Evolutionary conservation across 306 rosid genomes (phyloP).

Genomic region (Acacia confusa): DNA sequence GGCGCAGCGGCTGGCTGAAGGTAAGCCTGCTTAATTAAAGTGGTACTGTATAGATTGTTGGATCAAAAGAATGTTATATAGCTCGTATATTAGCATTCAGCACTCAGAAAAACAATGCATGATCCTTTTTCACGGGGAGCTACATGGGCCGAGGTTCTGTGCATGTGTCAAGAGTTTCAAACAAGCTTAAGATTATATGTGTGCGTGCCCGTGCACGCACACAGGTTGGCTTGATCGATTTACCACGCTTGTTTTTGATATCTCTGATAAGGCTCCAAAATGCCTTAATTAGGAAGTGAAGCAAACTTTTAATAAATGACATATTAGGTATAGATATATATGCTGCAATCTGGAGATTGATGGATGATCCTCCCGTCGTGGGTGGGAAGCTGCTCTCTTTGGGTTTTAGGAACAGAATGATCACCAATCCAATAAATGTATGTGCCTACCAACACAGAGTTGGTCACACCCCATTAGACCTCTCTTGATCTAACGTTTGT

Average conservation of each 20-base stretch:
- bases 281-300: background rate
- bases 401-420: background rate
- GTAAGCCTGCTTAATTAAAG: background rate
- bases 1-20: background rate
- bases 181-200: background rate
- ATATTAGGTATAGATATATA: background rate
- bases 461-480: too few species aligned
- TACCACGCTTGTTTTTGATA: background rate
- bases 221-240: background rate
- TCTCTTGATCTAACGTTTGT: too few species aligned
- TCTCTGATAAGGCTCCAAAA: background rate
- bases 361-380: background rate
- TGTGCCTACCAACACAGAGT: too few species aligned
- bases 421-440: background rate
- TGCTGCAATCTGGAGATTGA: background rate
- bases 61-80: conserved; percentile 8
- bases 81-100: conserved; percentile 10
- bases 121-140: background rate
- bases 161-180: background rate
- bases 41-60: background rate
- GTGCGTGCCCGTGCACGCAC: too few species aligned
- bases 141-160: background rate
- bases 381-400: background rate
- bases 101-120: background rate
- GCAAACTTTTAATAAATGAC: background rate